A percentile compares a stretch with the other conserved stretches of the same genome.
phyloP scores from a whole-genome alignment of 306 rosid species.

The Sicyos edulis region DNA sequence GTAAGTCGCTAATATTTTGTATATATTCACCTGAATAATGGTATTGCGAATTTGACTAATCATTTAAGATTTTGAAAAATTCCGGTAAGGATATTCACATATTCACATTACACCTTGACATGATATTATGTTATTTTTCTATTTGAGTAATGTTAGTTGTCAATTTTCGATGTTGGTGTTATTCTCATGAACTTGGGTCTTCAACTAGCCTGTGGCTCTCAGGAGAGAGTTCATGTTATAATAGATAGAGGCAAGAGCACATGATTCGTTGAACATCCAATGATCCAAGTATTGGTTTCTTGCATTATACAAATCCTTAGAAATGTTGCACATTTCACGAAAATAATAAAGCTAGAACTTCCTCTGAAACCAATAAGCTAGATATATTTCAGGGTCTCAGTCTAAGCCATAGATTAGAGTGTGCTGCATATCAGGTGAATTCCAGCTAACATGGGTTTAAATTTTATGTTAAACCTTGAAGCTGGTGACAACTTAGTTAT shows the following conservation, averaged over 20 bases:
- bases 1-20: conserved; percentile 46
- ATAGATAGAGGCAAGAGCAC: background rate
- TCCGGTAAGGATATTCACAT: background rate
- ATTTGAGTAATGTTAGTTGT: background rate
- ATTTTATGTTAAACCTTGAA: background rate
- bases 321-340: background rate
- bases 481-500: background rate
- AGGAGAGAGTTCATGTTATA: background rate
- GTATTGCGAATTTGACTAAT: background rate
- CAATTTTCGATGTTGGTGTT: background rate
- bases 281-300: background rate
- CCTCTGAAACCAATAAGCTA: background rate
- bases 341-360: background rate
- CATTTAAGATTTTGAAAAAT: background rate
- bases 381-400: background rate
- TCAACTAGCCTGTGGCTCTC: conserved; percentile 6
- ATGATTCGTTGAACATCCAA: background rate
- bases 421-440: background rate
- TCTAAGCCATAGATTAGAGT: background rate
- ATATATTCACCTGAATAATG: conserved; percentile 10
- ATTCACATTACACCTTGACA: background rate
- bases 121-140: background rate
- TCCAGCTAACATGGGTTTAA: background rate
- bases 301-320: background rate
- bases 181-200: background rate